These are phyloP conservation scores for Singerocomus inundabilis DNA, from an alignment of 1,284 basidiomycete species.

Conservation along the genomic window DNA sequence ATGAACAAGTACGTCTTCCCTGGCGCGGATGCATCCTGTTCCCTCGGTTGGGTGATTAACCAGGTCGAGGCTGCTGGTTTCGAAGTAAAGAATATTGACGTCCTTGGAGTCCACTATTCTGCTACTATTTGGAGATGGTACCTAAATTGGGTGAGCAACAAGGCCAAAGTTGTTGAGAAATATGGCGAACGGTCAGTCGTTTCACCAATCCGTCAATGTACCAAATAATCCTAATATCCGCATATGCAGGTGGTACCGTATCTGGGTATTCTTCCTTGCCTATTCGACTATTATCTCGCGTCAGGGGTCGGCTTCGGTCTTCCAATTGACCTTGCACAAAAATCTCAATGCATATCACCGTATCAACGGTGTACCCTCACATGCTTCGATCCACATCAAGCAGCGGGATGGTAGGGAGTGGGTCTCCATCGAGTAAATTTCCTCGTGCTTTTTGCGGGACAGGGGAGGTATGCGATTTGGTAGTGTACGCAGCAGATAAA, in stretches of 20 bases:
- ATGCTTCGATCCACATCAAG: slow-evolving; percentile 69
- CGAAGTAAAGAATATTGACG: slow-evolving; percentile 95
- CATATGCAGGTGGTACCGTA: slow-evolving; percentile 65
- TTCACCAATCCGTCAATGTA: too few relatives aligned
- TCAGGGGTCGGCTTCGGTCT: slow-evolving; percentile 85
- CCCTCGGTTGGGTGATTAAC: slow-evolving; percentile 92
- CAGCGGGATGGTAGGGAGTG: slow-evolving; percentile 31
- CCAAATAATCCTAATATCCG: background rate
- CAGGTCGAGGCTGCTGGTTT: slow-evolving; percentile 91
- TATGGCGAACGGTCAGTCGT: slow-evolving; percentile 75
- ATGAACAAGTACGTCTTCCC: slow-evolving; percentile 99
- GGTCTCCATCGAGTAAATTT: slow-evolving; percentile 26
- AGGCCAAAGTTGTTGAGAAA: slow-evolving; percentile 82
- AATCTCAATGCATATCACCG: slow-evolving; percentile 95
- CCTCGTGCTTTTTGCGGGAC: background rate
- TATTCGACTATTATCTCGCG: slow-evolving; percentile 74
- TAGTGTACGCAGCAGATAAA: slow-evolving; percentile 14
- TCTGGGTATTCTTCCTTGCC: slow-evolving; percentile 91
- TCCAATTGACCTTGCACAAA: slow-evolving; percentile 97
- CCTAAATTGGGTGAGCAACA: slow-evolving; percentile 91
- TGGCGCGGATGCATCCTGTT: slow-evolving; percentile 94
- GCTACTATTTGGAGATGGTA: slow-evolving; percentile 95
- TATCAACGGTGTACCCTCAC: slow-evolving; percentile 75
- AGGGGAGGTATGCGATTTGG: background rate
- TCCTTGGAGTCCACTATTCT: slow-evolving; percentile 96